These are phyloP conservation scores for Musa acuminata DNA, from an alignment of 176 grass and related monocot species.

Conservation along the genomic window DNA sequence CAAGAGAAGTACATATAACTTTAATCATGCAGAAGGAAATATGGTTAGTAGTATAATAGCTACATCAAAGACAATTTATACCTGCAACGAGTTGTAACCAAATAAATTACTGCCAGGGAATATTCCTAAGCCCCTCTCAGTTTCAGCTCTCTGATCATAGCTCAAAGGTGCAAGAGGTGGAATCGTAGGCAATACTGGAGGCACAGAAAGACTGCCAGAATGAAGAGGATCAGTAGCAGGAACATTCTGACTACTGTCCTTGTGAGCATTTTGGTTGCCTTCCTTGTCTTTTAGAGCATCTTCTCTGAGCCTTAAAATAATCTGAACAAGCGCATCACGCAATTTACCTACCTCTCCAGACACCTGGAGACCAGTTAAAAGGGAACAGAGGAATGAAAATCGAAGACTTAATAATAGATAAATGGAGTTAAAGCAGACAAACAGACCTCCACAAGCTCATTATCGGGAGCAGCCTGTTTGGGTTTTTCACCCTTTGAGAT, in stretches of 20 bases:
- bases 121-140: conserved; percentile 41
- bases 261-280: conserved; percentile 48
- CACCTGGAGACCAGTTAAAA: conserved; percentile 37
- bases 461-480: conserved; percentile 46
- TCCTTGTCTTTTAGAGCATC: conserved; percentile 82
- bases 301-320: conserved; percentile 84
- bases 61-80: conserved; percentile 24
- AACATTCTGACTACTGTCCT: conserved; percentile 40
- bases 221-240: conserved; percentile 49
- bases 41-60: neutral
- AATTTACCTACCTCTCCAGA: conserved; percentile 69
- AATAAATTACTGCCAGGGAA: conserved; percentile 48
- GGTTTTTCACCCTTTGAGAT: conserved; percentile 88
- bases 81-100: conserved; percentile 68
- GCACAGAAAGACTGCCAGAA: conserved; percentile 36
- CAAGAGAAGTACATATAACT: neutral
- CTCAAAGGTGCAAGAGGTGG: conserved; percentile 32
- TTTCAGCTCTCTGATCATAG: conserved; percentile 64
- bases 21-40: neutral
- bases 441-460: conserved; percentile 88
- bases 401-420: neutral
- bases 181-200: conserved; percentile 46
- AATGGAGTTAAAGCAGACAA: conserved; percentile 10
- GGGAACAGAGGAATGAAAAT: neutral
- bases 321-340: conserved; percentile 86